phyloP scores from a whole-genome alignment of 148 eudicot species.

The Drosera capensis region DNA sequence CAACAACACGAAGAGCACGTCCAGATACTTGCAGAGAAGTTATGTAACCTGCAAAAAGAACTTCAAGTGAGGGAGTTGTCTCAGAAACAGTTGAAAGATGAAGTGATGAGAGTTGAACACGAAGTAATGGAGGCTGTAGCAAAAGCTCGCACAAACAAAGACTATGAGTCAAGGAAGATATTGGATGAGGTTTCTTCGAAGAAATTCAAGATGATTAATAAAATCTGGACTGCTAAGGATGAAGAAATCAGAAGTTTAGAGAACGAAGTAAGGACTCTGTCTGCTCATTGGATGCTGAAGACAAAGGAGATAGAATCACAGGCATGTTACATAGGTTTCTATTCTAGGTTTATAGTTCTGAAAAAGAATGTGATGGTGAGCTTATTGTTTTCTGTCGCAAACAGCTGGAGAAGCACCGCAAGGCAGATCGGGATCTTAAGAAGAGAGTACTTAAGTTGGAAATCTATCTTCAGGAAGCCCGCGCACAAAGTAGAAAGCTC shows the following conservation, averaged over 20 bases:
- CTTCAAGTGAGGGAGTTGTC: conserved; percentile 60
- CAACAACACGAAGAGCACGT: conserved; percentile 71
- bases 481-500: conserved; percentile 85
- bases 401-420: conserved; percentile 72
- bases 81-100: conserved; percentile 74
- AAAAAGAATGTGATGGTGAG: not conserved
- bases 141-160: conserved; percentile 46
- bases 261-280: conserved; percentile 61
- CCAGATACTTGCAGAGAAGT: conserved; percentile 50
- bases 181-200: conserved; percentile 68
- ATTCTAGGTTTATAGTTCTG: too few species aligned
- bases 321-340: too few species aligned
- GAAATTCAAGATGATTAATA: conserved; percentile 58
- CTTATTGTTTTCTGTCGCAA: conserved; percentile 7
- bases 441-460: conserved; percentile 81
- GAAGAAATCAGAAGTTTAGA: conserved; percentile 55
- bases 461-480: conserved; percentile 90
- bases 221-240: conserved; percentile 52
- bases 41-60: conserved; percentile 60
- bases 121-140: conserved; percentile 70
- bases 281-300: conserved; percentile 80
- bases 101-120: conserved; percentile 64
- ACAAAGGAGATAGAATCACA: conserved; percentile 76
- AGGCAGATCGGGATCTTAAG: conserved; percentile 73
- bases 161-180: conserved; percentile 55